Conservation (phyloP, 1,284 basidiomycete species). For the Phellopilus nigrolimitatus region DNA sequence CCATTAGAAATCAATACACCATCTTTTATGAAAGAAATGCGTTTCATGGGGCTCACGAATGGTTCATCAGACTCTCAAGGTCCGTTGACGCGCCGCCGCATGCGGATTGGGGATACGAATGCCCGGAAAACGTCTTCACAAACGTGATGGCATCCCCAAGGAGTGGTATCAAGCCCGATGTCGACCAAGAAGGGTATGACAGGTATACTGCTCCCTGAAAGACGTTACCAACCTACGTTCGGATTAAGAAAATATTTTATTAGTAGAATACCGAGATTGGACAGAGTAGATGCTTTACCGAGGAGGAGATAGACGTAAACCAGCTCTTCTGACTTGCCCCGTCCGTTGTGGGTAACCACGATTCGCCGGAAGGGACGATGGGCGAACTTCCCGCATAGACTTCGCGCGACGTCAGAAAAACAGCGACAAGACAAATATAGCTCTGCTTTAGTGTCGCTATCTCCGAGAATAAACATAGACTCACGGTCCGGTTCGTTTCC, state of each 20-base stretch:
- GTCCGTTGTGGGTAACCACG: slow-evolving; percentile 33
- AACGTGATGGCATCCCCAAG: slow-evolving; percentile 32
- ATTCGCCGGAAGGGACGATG: slow-evolving; percentile 28
- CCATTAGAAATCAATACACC: too few species aligned
- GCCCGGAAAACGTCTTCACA: slow-evolving; percentile 37
- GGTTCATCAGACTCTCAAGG: slow-evolving; percentile 36
- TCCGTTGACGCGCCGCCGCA: slow-evolving; percentile 39
- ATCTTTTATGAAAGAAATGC: background rate
- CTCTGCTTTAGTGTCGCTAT: slow-evolving; percentile 1
- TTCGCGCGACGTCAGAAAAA: slow-evolving; percentile 24
- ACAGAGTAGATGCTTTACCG: too few species aligned
- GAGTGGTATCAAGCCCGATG: slow-evolving; percentile 32
- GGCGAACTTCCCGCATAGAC: slow-evolving; percentile 31
- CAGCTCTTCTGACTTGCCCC: slow-evolving; percentile 35
- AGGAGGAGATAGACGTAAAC: slow-evolving; percentile 33
- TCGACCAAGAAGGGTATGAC: slow-evolving; percentile 33
- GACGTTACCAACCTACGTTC: slow-evolving; percentile 32
- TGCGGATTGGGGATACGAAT: slow-evolving; percentile 43
- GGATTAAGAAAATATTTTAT: background rate
- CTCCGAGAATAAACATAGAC: slow-evolving; percentile 18
- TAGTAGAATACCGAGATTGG: slow-evolving; percentile 18
- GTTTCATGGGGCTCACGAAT: slow-evolving; percentile 32
- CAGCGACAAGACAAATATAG: slow-evolving; percentile 19
- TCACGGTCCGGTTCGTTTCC: slow-evolving; percentile 43
- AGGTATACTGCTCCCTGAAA: slow-evolving; percentile 42